phyloP scores from a whole-genome alignment of 164 flowering plant species.

The Vitis cinerea region DNA sequence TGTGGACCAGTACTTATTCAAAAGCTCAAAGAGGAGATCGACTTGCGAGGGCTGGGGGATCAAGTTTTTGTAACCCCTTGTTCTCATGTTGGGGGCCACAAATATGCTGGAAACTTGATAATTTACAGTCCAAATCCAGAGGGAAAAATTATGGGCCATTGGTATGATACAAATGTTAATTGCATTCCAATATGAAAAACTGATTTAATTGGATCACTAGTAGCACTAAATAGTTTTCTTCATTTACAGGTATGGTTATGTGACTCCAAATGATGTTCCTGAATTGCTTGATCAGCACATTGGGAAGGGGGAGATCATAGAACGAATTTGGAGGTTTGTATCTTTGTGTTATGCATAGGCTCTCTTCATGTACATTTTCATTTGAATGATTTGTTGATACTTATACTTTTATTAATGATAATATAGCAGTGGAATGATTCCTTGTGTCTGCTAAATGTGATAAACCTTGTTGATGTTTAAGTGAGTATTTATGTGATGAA shows the following conservation, averaged over 20 bases:
- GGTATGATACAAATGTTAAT: slow-evolving; percentile 40
- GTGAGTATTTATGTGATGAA: no score
- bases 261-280: slow-evolving; percentile 81
- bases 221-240: background rate
- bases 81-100: slow-evolving; percentile 95
- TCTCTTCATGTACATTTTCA: background rate
- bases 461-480: no score
- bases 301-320: slow-evolving; percentile 66
- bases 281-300: slow-evolving; percentile 76
- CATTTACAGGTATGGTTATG: slow-evolving; percentile 86
- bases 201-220: background rate
- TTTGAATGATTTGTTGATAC: background rate
- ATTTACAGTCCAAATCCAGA: slow-evolving; percentile 57
- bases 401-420: background rate
- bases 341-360: slow-evolving; percentile 9
- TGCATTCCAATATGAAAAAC: background rate
- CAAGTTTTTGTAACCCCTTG: slow-evolving; percentile 70
- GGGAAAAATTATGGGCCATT: slow-evolving; percentile 70
- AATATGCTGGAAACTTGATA: slow-evolving; percentile 93
- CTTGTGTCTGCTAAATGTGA: no score
- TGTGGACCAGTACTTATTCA: slow-evolving; percentile 90
- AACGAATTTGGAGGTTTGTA: slow-evolving; percentile 64
- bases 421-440: no score
- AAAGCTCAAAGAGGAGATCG: slow-evolving; percentile 68
- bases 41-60: slow-evolving; percentile 46